Evolutionary conservation across 2,329 filamentous ascomycete genomes (phyloP).

Genomic region (Trichoderma asperellum): DNA sequence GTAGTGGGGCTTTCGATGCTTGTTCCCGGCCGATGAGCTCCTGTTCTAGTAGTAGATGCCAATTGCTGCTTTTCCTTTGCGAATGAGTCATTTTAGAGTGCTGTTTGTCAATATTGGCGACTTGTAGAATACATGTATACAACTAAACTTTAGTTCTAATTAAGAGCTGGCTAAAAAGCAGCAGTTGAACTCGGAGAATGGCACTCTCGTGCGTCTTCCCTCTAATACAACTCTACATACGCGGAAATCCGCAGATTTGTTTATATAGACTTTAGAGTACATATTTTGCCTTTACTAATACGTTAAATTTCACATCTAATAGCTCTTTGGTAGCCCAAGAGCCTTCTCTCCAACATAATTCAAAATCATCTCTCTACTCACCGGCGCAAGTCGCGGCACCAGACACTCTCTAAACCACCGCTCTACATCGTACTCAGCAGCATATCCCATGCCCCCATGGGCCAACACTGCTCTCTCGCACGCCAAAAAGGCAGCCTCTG

Average conservation of each 20-base stretch:
- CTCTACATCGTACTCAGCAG: constrained; percentile 67
- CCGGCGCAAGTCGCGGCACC: constrained; percentile 66
- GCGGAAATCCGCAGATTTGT: neutral
- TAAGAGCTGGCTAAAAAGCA: neutral
- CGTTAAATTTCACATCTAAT: constrained; percentile 45
- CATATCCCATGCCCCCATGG: constrained; percentile 68
- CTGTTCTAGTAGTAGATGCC: neutral
- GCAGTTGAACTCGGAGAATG: neutral
- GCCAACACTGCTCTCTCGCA: constrained; percentile 64
- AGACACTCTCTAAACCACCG: constrained; percentile 67
- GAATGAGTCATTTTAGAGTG: neutral
- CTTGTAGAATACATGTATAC: neutral
- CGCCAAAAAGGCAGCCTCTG: constrained; percentile 65
- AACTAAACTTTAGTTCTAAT: neutral
- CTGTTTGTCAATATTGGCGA: neutral
- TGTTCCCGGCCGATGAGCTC: constrained; percentile 1
- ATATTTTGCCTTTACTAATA: neutral
- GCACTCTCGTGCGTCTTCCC: neutral
- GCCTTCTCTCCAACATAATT: constrained; percentile 73
- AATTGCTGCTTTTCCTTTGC: neutral
- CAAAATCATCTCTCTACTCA: constrained; percentile 74
- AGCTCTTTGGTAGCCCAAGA: constrained; percentile 68
- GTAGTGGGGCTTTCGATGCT: neutral
- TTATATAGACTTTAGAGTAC: neutral
- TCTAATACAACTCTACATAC: neutral